Conservation (phyloP, 169 alveolate species). For the Cryptosporidium sp. region DNA sequence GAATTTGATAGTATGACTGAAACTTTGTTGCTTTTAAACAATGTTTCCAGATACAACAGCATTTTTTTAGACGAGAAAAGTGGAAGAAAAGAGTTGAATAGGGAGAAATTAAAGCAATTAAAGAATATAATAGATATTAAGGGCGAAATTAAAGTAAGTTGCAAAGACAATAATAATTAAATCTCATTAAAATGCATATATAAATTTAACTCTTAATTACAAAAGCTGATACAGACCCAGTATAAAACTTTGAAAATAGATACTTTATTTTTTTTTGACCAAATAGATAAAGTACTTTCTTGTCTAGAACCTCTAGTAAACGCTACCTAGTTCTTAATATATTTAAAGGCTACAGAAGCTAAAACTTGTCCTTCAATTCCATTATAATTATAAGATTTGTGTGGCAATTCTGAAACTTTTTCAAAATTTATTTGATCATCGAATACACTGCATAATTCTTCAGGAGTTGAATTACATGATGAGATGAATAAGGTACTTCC, state of each 20-base stretch:
- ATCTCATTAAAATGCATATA: not conserved
- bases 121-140: not conserved
- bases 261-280: conserved; percentile 43
- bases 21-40: conserved; percentile 24
- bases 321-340: not conserved
- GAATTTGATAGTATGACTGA: conserved; percentile 62
- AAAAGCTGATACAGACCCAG: conserved; percentile 48
- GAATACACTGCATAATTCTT: conserved; percentile 76
- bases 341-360: conserved; percentile 69
- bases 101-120: not conserved
- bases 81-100: not conserved
- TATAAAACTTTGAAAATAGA: conserved; percentile 50
- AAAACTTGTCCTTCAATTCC: conserved; percentile 65
- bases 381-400: conserved; percentile 56
- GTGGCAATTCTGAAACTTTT: conserved; percentile 36
- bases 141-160: conserved; percentile 65
- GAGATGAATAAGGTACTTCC: conserved; percentile 76
- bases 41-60: conserved; percentile 25
- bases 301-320: not conserved
- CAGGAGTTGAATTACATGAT: conserved; percentile 81
- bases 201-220: not conserved
- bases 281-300: conserved; percentile 29
- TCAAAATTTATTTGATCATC: conserved; percentile 12
- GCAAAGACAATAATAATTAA: not conserved
- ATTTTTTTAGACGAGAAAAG: conserved; percentile 1